Conservation (phyloP, 2,329 filamentous ascomycete genomes). For the Emmonsiellopsis sp. region DNA sequence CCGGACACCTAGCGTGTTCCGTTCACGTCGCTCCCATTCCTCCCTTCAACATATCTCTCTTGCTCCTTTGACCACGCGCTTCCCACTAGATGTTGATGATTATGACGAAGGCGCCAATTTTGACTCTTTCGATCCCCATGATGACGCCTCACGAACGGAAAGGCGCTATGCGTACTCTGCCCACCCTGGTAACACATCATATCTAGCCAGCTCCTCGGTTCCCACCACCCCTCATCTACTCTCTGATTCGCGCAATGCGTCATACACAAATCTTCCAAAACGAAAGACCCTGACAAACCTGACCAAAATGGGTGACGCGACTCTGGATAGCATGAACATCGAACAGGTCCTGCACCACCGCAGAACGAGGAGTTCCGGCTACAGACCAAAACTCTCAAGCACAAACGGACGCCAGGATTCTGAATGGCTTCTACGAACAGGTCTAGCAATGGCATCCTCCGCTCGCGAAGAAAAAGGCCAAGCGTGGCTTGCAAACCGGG, state of each 20-base stretch:
- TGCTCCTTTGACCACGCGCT: conserved; percentile 48
- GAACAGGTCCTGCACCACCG: conserved; percentile 18
- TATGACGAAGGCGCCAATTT: conserved; percentile 15
- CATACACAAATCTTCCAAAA: conserved; percentile 21
- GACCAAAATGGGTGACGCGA: conserved; percentile 26
- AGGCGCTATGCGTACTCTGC: conserved; percentile 23
- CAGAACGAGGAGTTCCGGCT: conserved; percentile 7
- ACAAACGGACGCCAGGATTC: conserved; percentile 26
- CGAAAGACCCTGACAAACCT: conserved; percentile 27
- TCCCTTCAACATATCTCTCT: conserved; percentile 52
- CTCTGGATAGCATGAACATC: conserved; percentile 19
- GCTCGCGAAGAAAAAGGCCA: conserved; percentile 54
- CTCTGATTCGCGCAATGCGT: conserved; percentile 32
- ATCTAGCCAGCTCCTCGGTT: conserved; percentile 33
- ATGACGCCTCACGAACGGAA: conserved; percentile 12
- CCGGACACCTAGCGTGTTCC: conserved; percentile 20
- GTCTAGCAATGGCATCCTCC: conserved; percentile 46
- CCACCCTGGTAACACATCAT: conserved; percentile 22
- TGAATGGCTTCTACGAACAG: conserved; percentile 52
- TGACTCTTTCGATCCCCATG: conserved; percentile 22
- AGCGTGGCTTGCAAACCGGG: conserved; percentile 48
- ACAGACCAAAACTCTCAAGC: conserved; percentile 6
- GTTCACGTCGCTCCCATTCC: conserved; percentile 46
- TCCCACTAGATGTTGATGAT: conserved; percentile 40
- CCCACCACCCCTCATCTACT: conserved; percentile 34